These are phyloP conservation scores for Neofusicoccum laricinum DNA, from an alignment of 2,329 filamentous ascomycete genomes.

Conservation along the genomic window DNA sequence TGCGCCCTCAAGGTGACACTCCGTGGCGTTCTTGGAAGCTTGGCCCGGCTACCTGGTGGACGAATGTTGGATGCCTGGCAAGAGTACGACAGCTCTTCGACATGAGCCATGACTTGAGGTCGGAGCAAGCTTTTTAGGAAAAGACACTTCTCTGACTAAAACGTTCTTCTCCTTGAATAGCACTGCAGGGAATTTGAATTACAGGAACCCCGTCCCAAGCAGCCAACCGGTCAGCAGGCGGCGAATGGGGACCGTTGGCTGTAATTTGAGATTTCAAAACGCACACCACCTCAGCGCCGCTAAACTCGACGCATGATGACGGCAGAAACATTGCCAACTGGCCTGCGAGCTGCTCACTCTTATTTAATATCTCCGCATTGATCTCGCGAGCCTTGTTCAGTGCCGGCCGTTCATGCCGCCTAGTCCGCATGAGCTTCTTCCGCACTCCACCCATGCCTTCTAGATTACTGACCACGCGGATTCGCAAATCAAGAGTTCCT, in stretches of 20 bases:
- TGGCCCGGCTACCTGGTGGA: not conserved
- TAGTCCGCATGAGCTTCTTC: not conserved
- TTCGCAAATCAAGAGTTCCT: not conserved
- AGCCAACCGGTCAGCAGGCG: not conserved
- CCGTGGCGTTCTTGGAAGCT: not conserved
- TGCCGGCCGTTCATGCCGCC: not conserved
- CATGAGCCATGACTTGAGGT: not conserved
- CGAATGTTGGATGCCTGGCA: not conserved
- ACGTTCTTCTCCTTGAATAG: not conserved
- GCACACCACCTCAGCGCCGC: not conserved
- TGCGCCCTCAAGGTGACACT: not conserved
- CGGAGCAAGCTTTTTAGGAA: not conserved
- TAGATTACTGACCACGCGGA: not conserved
- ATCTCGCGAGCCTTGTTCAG: not conserved
- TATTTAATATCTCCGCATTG: not conserved
- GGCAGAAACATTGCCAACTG: not conserved
- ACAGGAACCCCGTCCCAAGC: not conserved
- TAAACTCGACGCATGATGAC: not conserved
- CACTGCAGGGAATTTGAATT: not conserved
- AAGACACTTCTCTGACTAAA: not conserved
- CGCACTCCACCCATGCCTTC: not conserved
- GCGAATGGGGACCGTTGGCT: not conserved
- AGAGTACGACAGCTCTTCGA: not conserved
- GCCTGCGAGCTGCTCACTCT: not conserved
- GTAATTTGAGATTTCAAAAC: not conserved